Conservation (phyloP, 495 filamentous ascomycete species). For the Penicillium subrubescens region DNA sequence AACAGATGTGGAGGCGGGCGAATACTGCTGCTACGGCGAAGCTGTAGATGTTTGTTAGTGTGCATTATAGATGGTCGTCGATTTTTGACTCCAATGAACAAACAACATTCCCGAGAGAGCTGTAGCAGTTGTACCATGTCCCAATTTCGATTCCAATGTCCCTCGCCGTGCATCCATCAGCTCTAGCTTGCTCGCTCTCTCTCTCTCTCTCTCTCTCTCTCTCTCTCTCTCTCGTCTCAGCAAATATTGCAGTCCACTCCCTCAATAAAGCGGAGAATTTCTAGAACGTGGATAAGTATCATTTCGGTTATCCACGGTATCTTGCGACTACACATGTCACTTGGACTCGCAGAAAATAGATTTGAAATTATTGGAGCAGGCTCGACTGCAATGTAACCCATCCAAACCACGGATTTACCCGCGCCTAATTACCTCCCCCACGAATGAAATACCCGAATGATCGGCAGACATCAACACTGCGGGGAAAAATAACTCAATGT, state of each 20-base stretch:
- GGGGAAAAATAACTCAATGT: not conserved
- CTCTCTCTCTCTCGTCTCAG: no score
- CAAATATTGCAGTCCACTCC: no score
- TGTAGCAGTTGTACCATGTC: no score
- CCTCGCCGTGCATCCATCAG: no score
- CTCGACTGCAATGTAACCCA: not conserved
- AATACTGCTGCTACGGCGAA: constrained; percentile 35
- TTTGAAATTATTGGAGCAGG: not conserved
- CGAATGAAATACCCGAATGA: not conserved
- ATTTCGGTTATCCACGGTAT: not conserved
- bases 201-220: no score
- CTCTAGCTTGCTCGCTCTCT: no score
- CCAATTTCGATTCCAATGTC: no score
- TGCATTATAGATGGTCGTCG: not conserved
- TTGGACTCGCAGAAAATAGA: not conserved
- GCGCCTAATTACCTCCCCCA: not conserved
- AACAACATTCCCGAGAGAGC: not conserved
- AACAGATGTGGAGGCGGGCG: constrained; percentile 49
- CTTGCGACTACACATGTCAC: not conserved
- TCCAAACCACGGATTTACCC: not conserved
- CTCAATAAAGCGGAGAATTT: no score
- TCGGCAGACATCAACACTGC: not conserved
- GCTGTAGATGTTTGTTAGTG: not conserved
- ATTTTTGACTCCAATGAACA: not conserved
- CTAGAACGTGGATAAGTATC: no score